Evolutionary conservation across 768 basidiomycete species (phyloP), one percentile per base, ranked within the genome.

Genomic region (Russula vinacea): DNA sequence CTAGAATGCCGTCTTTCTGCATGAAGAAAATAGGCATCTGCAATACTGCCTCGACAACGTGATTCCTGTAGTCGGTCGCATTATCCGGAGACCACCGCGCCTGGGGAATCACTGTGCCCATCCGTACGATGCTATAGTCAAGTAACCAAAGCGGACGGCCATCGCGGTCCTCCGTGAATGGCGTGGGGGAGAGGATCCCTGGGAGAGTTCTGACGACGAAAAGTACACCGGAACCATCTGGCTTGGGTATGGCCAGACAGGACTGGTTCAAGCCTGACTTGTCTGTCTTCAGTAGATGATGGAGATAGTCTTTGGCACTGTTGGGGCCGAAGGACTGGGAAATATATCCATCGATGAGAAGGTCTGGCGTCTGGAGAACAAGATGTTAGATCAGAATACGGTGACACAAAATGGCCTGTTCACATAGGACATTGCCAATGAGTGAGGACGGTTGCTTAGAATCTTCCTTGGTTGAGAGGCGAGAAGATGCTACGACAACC

Each of bases 11-110:
- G 19, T 58, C 40, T 5, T 17, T 16, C n/a, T 54, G 65, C 26
- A n/a, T 8, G n/a, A 66, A 66, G 62, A 64, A 66, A 26, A 66
- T 64, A 3, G 65, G 65, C 56, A 63, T n/a, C 32, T 66, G 56
- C 17, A 66, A 32, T 19, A 19, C 11, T 19, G 65, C 65, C 5
- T 52, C 58, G 35, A 19, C 22, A 16, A 66, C 65, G 37, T 66
- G 32, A 54, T 50, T 52, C n/a, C 9, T 59, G 2, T 32, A 24
- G 44, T 66, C 65, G 22, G 26, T 54, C 10, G 17, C 56, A 5
- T 57, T 49, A 14, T 42, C 52, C 16, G 65, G 65, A 2, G 45
- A 37, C 65, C 65, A 66, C 14, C 54, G 50, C 40, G 7, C 14
- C 54, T 65, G 64, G 1, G 64, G 64, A 13, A 65, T 54, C 14